Conservation (phyloP, 768 basidiomycete genomes). For the Hygrocybe punicea region DNA sequence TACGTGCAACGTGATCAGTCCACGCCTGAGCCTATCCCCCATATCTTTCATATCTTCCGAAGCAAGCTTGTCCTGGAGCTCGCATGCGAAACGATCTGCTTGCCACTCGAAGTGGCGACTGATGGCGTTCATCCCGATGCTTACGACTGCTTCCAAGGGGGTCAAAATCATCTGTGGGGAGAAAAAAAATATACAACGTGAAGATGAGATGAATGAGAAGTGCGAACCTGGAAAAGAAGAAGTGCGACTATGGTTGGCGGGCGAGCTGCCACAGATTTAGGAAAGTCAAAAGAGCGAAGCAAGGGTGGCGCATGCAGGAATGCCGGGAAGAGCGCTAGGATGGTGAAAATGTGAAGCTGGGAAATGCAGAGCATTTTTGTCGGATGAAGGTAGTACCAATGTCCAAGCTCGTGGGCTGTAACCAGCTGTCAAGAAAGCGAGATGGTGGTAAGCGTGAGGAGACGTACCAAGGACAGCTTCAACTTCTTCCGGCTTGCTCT, state of each 20-base stretch:
- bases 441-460: not conserved
- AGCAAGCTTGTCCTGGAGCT: conserved; percentile 53
- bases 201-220: not conserved
- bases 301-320: conserved; percentile 80
- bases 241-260: conserved; percentile 85
- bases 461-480: conserved; percentile 82
- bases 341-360: conserved; percentile 83
- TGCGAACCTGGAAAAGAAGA: conserved; percentile 69
- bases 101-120: conserved; percentile 89
- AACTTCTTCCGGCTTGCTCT: conserved; percentile 86
- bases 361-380: conserved; percentile 83
- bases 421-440: not conserved
- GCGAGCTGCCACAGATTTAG: conserved; percentile 54
- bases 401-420: conserved; percentile 89
- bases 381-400: conserved; percentile 92
- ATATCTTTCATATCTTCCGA: conserved; percentile 70
- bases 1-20: conserved; percentile 81
- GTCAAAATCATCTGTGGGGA: conserved; percentile 66
- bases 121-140: conserved; percentile 74
- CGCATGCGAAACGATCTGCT: conserved; percentile 83
- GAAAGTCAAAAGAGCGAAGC: conserved; percentile 78
- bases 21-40: conserved; percentile 79
- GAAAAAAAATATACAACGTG: not conserved
- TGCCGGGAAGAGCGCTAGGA: conserved; percentile 85
- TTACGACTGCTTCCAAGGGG: conserved; percentile 71